Base-by-base conservation (phyloP, 441 rosid genomes). In the Euphorbia schlechtendalii region DNA sequence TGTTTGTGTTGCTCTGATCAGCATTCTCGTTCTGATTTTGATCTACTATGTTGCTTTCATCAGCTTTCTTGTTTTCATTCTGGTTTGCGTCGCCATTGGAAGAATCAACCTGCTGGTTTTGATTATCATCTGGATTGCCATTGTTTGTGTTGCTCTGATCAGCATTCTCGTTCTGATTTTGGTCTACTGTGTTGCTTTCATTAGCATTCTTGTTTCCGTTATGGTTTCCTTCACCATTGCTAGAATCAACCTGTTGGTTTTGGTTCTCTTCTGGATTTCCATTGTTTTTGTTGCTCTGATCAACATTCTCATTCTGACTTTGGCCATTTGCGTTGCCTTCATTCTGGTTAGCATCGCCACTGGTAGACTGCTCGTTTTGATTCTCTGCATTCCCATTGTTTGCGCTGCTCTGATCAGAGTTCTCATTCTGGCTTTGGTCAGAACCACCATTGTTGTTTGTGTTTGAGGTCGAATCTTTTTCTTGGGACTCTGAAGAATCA, bases 401-500 rank as follows among this genome's bases (percentile, higher is more conserved):
- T 45, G 49, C 14, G 49, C 5, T 45, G n/a, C 18, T 45, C n/a
- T 45, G 49, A 45, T 14, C 72, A 61, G 51, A 45, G 48, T 54
- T 62, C 11, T 58, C 66, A 21, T 48, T 48, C 20, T 48, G 52
- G 18, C 52, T 48, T 43, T 73, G 67, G 51, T 49, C 54, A n/a
- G 63, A 48, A n/a, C 52, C 52, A 48, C 20, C 68, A 64, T 59
- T 65, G 24, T 38, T 64, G 63, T 65, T 66, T 22, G 69, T 57
- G 61, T 63, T 59, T 2, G 72, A 46, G 30, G 80, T 55, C 59
- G 63, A 27, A 22, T 69, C 74, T 36, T 77, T 68, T 77, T 75
- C 77, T 67, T 71, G 56, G 55, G 82, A 60, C 52, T 70, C 70
- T 3, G 71, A 69, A 75, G 87, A 74, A 62, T 64, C 77, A 46